A percentile compares a stretch with the other conserved stretches of the same genome.
These are phyloP conservation scores for Hypomyces rosellus DNA, from an alignment of 2,329 filamentous ascomycete species.

Conservation along the genomic window DNA sequence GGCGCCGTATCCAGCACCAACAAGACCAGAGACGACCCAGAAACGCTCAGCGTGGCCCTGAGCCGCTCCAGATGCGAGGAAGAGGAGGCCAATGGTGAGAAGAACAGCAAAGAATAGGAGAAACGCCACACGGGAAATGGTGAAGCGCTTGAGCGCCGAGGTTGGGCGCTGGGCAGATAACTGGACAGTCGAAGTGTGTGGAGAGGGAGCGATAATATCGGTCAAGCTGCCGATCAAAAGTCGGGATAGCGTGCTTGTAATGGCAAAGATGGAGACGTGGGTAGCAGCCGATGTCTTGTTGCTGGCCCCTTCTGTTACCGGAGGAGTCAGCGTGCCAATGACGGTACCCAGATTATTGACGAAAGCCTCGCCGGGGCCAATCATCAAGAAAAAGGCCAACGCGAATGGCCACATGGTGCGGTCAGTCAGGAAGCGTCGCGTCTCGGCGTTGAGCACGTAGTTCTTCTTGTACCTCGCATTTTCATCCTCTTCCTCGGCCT, in stretches of 20 bases:
- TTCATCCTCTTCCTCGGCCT: constrained; percentile 41
- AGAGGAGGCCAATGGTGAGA: constrained; percentile 67
- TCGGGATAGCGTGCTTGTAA: constrained; percentile 84
- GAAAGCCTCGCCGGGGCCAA: constrained; percentile 93
- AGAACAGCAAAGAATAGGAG: constrained; percentile 69
- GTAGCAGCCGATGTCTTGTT: constrained; percentile 63
- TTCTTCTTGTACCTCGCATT: constrained; percentile 67
- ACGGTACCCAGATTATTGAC: constrained; percentile 96
- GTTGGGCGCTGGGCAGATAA: constrained; percentile 23
- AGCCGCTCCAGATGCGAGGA: constrained; percentile 68
- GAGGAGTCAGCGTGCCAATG: constrained; percentile 74
- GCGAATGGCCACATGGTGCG: constrained; percentile 95
- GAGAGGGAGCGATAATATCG: constrained; percentile 72
- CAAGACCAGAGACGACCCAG: constrained; percentile 74
- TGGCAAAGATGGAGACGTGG: constrained; percentile 86
- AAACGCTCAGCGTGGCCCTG: constrained; percentile 74
- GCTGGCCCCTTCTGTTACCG: constrained; percentile 36
- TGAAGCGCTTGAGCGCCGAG: constrained; percentile 37
- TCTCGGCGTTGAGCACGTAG: constrained; percentile 88
- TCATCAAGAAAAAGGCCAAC: constrained; percentile 83
- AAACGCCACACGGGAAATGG: constrained; percentile 72
- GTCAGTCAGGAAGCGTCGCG: constrained; percentile 74
- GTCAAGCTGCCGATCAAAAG: constrained; percentile 85
- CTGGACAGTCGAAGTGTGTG: constrained; percentile 52
- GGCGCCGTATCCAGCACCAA: constrained; percentile 89